Conservation (phyloP, 768 basidiomycete genomes). For the Trametes cingulata region DNA sequence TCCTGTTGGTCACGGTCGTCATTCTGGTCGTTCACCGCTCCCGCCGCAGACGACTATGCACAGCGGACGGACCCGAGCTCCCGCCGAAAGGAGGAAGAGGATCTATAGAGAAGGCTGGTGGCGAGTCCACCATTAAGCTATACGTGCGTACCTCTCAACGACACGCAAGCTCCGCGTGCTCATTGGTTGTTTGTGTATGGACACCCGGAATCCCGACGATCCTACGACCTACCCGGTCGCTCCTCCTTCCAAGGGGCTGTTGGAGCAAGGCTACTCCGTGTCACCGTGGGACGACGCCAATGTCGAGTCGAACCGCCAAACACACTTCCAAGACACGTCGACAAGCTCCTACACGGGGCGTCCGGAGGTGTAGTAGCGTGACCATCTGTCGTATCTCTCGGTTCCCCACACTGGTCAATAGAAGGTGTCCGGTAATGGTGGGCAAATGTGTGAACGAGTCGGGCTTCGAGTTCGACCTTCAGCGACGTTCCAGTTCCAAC, state of each 20-base stretch:
- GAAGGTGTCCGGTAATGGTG: too few species aligned
- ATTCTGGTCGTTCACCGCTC: neutral
- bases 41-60: neutral
- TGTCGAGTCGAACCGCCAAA: neutral
- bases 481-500: too few species aligned
- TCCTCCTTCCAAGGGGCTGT: neutral
- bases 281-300: too few species aligned
- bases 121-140: neutral
- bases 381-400: too few species aligned
- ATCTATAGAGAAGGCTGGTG: neutral
- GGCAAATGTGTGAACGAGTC: too few species aligned
- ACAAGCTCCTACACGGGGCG: neutral
- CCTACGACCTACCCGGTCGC: neutral
- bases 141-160: neutral
- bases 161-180: too few species aligned
- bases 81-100: neutral
- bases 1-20: neutral
- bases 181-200: too few species aligned
- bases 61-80: neutral
- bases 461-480: too few species aligned
- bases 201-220: neutral
- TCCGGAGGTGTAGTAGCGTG: neutral
- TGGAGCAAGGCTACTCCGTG: neutral
- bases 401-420: too few species aligned
- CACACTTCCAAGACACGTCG: neutral